A percentile compares a stretch with the other conserved stretches of the same genome.
Evolutionary conservation across 2,329 filamentous ascomycete species (phyloP).

Genomic region (Paecilomyces dactylethromorphus): DNA sequence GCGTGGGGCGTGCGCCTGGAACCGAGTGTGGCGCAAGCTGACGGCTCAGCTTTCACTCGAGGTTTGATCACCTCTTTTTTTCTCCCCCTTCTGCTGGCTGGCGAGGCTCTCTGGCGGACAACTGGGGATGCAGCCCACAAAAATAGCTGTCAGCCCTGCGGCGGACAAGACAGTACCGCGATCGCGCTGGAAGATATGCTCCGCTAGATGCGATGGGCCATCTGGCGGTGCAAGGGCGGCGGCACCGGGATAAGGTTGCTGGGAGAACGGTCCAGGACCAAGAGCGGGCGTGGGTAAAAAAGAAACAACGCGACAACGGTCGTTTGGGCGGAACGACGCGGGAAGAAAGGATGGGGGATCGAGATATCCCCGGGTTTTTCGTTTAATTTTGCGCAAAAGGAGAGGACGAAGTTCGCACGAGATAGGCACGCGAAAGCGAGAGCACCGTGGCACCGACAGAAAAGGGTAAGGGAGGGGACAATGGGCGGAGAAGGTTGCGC

Average conservation of each 20-base stretch:
- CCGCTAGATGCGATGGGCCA: slow-evolving; percentile 3
- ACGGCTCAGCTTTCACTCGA: slow-evolving; percentile 30
- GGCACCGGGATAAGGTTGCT: neutral
- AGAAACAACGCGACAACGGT: neutral
- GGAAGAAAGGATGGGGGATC: neutral
- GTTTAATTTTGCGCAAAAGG: neutral
- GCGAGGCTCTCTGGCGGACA: slow-evolving; percentile 3
- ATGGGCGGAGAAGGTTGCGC: neutral
- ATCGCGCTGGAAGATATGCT: slow-evolving; percentile 6
- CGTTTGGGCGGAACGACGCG: neutral
- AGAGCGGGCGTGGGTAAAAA: neutral
- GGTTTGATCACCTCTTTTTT: slow-evolving; percentile 10
- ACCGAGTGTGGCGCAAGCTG: slow-evolving; percentile 41
- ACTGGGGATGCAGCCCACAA: slow-evolving; percentile 12
- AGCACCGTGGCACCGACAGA: neutral
- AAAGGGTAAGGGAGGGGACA: neutral
- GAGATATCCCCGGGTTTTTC: neutral
- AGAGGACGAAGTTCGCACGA: neutral
- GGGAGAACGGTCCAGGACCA: neutral
- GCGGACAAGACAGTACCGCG: slow-evolving; percentile 3
- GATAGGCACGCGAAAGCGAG: neutral
- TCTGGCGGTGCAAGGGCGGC: slow-evolving; percentile 1
- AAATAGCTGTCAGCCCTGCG: slow-evolving; percentile 20
- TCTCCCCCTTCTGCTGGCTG: slow-evolving; percentile 2
- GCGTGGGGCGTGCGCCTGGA: slow-evolving; percentile 33